These are phyloP conservation scores for Yamagishiella unicocca DNA, from an alignment of 139 green algal genomes.

Conservation along the genomic window DNA sequence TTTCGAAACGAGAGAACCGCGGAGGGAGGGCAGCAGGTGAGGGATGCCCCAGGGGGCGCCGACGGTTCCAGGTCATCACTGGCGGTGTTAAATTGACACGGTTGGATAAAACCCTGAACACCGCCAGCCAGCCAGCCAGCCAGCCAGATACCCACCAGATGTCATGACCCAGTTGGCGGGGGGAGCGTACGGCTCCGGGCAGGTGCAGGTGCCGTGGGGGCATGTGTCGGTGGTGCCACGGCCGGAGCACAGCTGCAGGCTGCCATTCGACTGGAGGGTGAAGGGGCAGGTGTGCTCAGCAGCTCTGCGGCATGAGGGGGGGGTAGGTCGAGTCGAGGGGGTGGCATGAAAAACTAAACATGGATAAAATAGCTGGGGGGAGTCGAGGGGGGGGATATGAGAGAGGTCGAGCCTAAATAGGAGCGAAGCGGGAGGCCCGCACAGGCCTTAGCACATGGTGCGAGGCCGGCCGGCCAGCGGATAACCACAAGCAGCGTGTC, in stretches of 20 bases:
- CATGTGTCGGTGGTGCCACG: slow-evolving; percentile 21
- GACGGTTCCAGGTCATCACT: no score
- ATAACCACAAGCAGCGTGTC: no score
- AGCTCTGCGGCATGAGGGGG: not conserved
- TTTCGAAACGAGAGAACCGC: no score
- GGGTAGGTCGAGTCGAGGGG: not conserved
- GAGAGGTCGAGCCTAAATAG: not conserved
- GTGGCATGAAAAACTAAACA: not conserved
- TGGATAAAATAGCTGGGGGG: no score
- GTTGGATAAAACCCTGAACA: no score
- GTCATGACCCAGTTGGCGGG: slow-evolving; percentile 33
- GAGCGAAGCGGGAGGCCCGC: no score
- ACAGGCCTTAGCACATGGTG: no score
- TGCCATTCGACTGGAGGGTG: not conserved
- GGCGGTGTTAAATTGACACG: no score
- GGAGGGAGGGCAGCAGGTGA: no score
- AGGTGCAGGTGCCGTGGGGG: slow-evolving; percentile 39
- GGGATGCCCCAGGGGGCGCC: no score
- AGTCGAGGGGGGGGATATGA: not conserved
- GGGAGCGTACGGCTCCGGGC: slow-evolving; percentile 23
- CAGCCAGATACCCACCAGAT: slow-evolving; percentile 7
- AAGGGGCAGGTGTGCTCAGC: slow-evolving; percentile 31
- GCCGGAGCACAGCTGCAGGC: slow-evolving; percentile 29
- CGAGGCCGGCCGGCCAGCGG: no score
- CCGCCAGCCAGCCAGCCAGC: no score